Base-by-base conservation (phyloP, 176 grass and related monocot genomes). In the Eragrostis nindensis region DNA sequence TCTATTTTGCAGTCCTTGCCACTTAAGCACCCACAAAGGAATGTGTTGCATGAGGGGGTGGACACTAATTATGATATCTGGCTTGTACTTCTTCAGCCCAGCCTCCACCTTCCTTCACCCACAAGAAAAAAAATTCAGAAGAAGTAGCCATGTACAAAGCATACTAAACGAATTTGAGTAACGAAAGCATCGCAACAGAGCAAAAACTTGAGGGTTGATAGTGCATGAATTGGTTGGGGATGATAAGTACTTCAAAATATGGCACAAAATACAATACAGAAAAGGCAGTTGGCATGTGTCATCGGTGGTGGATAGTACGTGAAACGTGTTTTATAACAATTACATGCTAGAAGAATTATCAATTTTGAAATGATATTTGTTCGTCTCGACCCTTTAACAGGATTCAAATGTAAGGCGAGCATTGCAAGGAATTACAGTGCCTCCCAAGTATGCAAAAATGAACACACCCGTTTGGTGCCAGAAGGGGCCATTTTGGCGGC, bases 41-140 rank as follows among this genome's bases (percentile, higher is more conserved):
- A 99, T 99, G 84, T 99, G 96, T 74, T 99, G 96, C 92, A 99
- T 99, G 54, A 99, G 92, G 45, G 96, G 96, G 63, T 99, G 96
- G n/a, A 95, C 96, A 74, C 96, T 99, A 75, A 99, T 95, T 78
- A 99, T 99, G 56, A 95, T 99, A 80, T 99, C 96, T n/a, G 96
- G 96, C 53, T 95, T 99, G 87, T 99, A 99, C 81, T 99, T 99
- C 92, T 95, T 99, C 79, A 99, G 80, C 70, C 96, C 96, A 67
- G 96, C 96, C 71, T 99, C 92, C 83, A 99, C 90, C 86, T 99
- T 95, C 87, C 96, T 99, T 93, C 84, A 92, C 26, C 46, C 85
- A 91, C 57, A 79, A 90, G 15, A 82, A 8, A 90, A 68, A 19
- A 15, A 32, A 82, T 82, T 89, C 29, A 85, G 78, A 26, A 84